Base-by-base conservation (phyloP, 768 basidiomycete genomes). In the Lyophyllum decastes region DNA sequence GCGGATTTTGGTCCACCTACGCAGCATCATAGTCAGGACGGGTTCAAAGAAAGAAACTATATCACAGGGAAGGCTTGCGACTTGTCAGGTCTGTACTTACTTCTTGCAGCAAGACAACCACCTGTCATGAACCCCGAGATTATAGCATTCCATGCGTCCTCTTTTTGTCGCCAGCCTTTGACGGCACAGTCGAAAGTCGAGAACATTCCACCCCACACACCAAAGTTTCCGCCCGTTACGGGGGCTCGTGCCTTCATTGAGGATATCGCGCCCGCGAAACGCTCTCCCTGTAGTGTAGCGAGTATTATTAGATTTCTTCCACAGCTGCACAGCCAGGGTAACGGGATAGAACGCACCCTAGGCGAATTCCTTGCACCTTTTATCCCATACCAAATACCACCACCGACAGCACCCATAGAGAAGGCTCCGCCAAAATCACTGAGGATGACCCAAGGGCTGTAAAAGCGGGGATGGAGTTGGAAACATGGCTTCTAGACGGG, bases 111-210 rank as follows among this genome's bases (percentile, higher is more conserved):
- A 53, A 98, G 76, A 72, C 92, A 95, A 54, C 97, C 97, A 74
- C 97, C 97, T 10, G 97, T 98, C 87, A 97, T 84, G 78, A 99
- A 99, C 45, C 97, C 97, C 24, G 95, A 94, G 51, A 97, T 89
- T 67, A 99, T 98, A 41, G 95, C 95, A 70, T 99, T 99, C 95
- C 95, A 99, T 51, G 96, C 92, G 72, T 97, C 95, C 75, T 97
- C 95, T 72, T 98, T 97, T 78, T 97, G 94, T 71, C 95, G 82
- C 79, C 86, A 93, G 14, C 94, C 93, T 76, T 99, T 98, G 65
- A 99, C 90, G 0, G 95, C 95, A 73, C 97, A 99, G 73, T 98
- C 97, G 65, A 97, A 99, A 33, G 94, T 92, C 45, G 95, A 98
- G 73, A 99, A 99, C 87, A 99, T 90, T 64, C 96, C 97, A 70